Percentiles rank a stretch among this genome's conserved stretches.
These are phyloP conservation scores for Coniochaeta pulveracea DNA, from an alignment of 2,329 filamentous ascomycete species.

Conservation along the genomic window DNA sequence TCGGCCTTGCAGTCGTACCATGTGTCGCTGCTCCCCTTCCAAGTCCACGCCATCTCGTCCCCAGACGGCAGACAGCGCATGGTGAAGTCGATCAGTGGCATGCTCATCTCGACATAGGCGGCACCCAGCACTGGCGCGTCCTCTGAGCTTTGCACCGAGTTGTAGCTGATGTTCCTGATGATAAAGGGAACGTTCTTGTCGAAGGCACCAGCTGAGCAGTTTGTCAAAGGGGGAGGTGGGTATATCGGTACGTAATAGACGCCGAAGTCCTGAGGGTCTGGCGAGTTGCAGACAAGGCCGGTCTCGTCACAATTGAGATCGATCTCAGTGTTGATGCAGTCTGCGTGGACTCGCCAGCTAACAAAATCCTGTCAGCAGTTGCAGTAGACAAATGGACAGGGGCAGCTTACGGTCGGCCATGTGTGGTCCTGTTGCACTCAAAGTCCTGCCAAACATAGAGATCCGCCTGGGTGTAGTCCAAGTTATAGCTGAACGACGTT, in stretches of 20 bases:
- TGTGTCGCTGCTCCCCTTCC: conserved; percentile 2
- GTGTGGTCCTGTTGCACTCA: conserved; percentile 1
- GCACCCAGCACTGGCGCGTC: conserved; percentile 1
- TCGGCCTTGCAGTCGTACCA: conserved; percentile 5
- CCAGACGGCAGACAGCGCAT: conserved; percentile 3
- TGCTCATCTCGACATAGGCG: conserved; percentile 4
- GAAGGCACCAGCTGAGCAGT: conserved; percentile 2
- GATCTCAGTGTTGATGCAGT: not conserved
- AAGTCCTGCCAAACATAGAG: conserved; percentile 3
- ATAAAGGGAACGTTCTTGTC: conserved; percentile 1
- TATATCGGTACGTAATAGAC: conserved; percentile 3
- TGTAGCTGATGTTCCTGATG: conserved; percentile 3
- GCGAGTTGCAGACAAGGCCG: conserved; percentile 2
- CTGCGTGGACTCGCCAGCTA: conserved; percentile 3
- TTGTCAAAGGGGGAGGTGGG: conserved; percentile 2
- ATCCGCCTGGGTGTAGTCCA: conserved; percentile 2
- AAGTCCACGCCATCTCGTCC: conserved; percentile 4
- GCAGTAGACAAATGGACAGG: no score
- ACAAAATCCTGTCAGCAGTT: not conserved
- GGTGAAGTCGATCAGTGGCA: conserved; percentile 4
- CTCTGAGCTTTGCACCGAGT: conserved; percentile 3
- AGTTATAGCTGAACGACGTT: conserved; percentile 1
- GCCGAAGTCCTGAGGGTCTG: conserved; percentile 1
- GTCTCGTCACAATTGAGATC: conserved; percentile 2
- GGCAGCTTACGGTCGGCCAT: conserved; percentile 1